Conservation (phyloP, 2,329 filamentous ascomycete species). For the Hortaea werneckii region DNA sequence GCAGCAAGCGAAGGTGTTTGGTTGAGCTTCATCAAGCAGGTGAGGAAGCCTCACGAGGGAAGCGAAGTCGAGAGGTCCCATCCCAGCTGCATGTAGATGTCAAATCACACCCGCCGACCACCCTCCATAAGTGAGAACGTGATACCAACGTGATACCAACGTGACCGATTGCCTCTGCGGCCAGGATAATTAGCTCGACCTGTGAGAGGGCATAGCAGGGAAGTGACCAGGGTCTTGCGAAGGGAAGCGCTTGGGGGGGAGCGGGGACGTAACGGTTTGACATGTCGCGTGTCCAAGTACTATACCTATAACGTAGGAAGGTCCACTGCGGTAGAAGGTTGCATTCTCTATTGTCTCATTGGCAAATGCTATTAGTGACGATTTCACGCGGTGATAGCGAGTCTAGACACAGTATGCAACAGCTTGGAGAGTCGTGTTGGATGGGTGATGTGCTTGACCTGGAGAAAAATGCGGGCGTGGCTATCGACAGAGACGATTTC, state of each 20-base stretch:
- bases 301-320: neutral
- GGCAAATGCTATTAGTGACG: neutral
- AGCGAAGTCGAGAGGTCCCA: too few species aligned
- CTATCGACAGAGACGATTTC: too few species aligned
- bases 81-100: too few species aligned
- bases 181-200: neutral
- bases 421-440: too few species aligned
- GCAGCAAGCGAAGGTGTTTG: too few species aligned
- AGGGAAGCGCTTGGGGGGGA: neutral
- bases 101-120: too few species aligned
- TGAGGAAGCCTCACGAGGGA: too few species aligned
- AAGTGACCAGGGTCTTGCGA: neutral
- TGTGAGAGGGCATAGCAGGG: neutral
- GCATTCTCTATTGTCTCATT: neutral
- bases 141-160: neutral
- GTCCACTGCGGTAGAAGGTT: neutral
- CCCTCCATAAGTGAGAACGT: neutral
- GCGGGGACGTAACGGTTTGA: neutral
- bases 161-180: neutral
- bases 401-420: too few species aligned
- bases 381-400: too few species aligned
- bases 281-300: neutral
- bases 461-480: too few species aligned
- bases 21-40: too few species aligned
- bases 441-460: too few species aligned